phyloP scores from a whole-genome alignment of 805 yeast genomes.

The Candida awuae region DNA sequence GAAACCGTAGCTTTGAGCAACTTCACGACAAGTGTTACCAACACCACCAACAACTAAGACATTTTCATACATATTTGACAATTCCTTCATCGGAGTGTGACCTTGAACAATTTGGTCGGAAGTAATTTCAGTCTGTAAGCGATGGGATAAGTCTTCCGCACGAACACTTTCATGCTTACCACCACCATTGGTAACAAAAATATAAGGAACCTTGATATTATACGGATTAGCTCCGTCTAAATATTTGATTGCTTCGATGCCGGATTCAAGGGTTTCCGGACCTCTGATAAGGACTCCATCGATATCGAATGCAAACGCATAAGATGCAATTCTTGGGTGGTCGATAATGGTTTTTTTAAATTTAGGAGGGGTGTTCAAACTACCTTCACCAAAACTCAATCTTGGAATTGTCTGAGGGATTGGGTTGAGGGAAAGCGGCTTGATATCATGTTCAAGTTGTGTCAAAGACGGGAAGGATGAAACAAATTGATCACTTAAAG shows the following conservation, averaged over 20 bases:
- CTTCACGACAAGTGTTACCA: conserved; percentile 74
- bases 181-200: conserved; percentile 87
- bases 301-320: conserved; percentile 88
- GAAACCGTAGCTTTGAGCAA: conserved; percentile 80
- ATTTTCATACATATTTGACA: conserved; percentile 57
- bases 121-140: conserved; percentile 53
- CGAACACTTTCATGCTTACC: conserved; percentile 75
- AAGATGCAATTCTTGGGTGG: conserved; percentile 67
- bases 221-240: conserved; percentile 72
- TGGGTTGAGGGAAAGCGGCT: neutral
- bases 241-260: conserved; percentile 60
- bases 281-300: conserved; percentile 88
- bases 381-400: neutral
- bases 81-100: conserved; percentile 87
- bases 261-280: conserved; percentile 76
- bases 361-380: conserved; percentile 20
- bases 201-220: conserved; percentile 73
- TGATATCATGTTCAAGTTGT: conserved; percentile 9
- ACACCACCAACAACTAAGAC: conserved; percentile 87
- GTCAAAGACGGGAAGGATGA: conserved; percentile 27
- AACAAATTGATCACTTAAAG: conserved; percentile 67
- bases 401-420: neutral
- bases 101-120: conserved; percentile 85
- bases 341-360: conserved; percentile 49
- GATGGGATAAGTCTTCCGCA: conserved; percentile 58